Base-by-base conservation (phyloP, 2,329 filamentous ascomycete species). In the Leptosphaerulina australis region DNA sequence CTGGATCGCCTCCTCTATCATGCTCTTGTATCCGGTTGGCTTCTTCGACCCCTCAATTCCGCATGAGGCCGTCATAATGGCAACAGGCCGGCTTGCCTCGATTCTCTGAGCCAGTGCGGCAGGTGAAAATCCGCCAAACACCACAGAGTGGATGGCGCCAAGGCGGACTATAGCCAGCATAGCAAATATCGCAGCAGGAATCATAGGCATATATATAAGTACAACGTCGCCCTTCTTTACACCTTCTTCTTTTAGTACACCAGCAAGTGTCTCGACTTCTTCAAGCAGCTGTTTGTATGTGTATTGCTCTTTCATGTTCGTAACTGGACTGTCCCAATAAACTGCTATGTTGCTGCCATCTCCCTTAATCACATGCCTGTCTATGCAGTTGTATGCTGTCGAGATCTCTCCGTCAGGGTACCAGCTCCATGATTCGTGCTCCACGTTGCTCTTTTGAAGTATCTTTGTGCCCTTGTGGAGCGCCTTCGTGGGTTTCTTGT, bases 201-300 rank as follows among this genome's bases (percentile, higher is more conserved):
- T 90, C 92, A 97, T 97, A 45, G 92, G 92, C 92, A 97, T 96
- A 73, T 97, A 97, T 21, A 97, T 83, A 56, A 97, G 81, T 5
- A 97, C 90, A 0, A 94, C 88, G 76, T 97, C 90, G 1, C 92
- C 91, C 72, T 83, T 90, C 59, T 80, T 80, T 4, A 97, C 88
- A 0, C 91, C 91, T 63, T 93, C 86, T 69, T 94, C 89, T 46
- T 87, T 78, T 64, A 97, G 73, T 2, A 91, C 91, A 0, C 89
- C 91, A 0, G 92, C 91, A 40, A 95, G 81, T 4, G 85, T 82
- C 71, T 93, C 87, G 1, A 97, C 90, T 68, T 96, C 90, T 7
- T 85, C 79, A 20, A 94, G 82, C 35, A 97, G 76, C 72, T 89
- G 79, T 4, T 75, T 75, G 68, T 97, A 97, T 1, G 87, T 93